Evolutionary conservation across 352 stramenopile genomes (phyloP).

Genomic region (Phytophthora fragariae): DNA sequence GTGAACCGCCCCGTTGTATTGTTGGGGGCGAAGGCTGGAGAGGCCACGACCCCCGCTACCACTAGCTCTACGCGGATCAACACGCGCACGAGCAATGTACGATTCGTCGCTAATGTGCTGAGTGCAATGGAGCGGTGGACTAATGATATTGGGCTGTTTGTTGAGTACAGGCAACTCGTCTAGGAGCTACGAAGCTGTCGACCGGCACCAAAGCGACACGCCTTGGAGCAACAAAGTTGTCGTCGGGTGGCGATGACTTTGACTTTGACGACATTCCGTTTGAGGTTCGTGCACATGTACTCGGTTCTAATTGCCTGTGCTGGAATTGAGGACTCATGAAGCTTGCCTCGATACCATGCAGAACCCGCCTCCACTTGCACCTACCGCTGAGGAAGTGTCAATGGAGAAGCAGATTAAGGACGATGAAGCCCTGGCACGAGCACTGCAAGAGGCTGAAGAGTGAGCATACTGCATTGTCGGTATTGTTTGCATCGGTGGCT

Average conservation of each 20-base stretch:
- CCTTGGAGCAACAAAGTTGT: slow-evolving; percentile 82
- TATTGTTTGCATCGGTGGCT: neutral
- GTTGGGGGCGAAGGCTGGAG: slow-evolving; percentile 55
- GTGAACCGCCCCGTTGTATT: slow-evolving; percentile 80
- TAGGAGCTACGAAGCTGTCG: slow-evolving; percentile 47
- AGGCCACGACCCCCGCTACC: slow-evolving; percentile 50
- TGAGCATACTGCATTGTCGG: slow-evolving; percentile 38
- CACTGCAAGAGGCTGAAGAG: slow-evolving; percentile 83
- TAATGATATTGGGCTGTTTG: neutral
- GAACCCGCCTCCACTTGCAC: slow-evolving; percentile 71
- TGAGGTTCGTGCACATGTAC: slow-evolving; percentile 47
- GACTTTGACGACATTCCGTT: slow-evolving; percentile 92
- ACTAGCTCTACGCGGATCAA: slow-evolving; percentile 59
- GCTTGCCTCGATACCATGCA: slow-evolving; percentile 22
- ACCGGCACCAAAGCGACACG: slow-evolving; percentile 57
- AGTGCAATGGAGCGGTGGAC: neutral
- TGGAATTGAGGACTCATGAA: neutral
- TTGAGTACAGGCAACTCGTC: slow-evolving; percentile 31
- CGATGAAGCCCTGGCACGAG: slow-evolving; percentile 84
- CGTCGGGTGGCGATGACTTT: slow-evolving; percentile 70
- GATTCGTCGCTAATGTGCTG: neutral
- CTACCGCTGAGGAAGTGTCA: slow-evolving; percentile 38
- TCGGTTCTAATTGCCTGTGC: neutral
- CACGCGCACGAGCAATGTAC: slow-evolving; percentile 62
- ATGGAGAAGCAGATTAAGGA: slow-evolving; percentile 88